Conservation (phyloP, 768 basidiomycete species). For the Mycena polygramma region DNA sequence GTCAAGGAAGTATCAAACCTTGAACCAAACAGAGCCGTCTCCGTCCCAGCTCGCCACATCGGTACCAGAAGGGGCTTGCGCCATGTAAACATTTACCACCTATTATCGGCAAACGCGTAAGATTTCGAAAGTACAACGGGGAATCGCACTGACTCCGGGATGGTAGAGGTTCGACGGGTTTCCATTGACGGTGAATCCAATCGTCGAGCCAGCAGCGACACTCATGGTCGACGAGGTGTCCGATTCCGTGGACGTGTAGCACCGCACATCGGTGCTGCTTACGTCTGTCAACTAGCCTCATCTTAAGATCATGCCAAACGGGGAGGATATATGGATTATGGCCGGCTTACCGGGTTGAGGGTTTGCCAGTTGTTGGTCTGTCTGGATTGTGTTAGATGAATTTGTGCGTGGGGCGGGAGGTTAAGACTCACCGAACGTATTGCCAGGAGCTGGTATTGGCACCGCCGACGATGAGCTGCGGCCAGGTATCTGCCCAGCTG, state of each 20-base stretch:
- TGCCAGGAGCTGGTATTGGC: slow-evolving; percentile 39
- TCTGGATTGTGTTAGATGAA: background rate
- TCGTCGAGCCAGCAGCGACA: slow-evolving; percentile 46
- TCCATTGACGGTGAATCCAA: slow-evolving; percentile 36
- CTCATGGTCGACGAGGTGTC: slow-evolving; percentile 44
- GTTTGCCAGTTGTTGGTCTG: slow-evolving; percentile 36
- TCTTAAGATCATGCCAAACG: no score
- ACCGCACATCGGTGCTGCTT: slow-evolving; percentile 22
- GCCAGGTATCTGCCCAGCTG: slow-evolving; percentile 42
- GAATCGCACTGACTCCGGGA: background rate
- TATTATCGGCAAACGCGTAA: background rate
- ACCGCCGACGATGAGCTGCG: slow-evolving; percentile 43
- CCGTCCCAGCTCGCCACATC: slow-evolving; percentile 33
- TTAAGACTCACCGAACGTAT: slow-evolving; percentile 37
- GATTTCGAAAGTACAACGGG: background rate
- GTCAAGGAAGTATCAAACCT: slow-evolving; percentile 39
- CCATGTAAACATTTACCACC: slow-evolving; percentile 35
- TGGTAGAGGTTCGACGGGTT: slow-evolving; percentile 22
- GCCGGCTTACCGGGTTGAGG: slow-evolving; percentile 25
- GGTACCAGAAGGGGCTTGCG: slow-evolving; percentile 27
- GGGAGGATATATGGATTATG: background rate
- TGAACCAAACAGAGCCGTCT: slow-evolving; percentile 48
- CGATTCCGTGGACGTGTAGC: slow-evolving; percentile 28
- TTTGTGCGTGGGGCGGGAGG: background rate
- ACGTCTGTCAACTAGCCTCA: slow-evolving; percentile 21